Evolutionary conservation across 495 filamentous ascomycete species (phyloP), one percentile per base, ranked within the genome.

Genomic region (Aspergillus cavernicola): DNA sequence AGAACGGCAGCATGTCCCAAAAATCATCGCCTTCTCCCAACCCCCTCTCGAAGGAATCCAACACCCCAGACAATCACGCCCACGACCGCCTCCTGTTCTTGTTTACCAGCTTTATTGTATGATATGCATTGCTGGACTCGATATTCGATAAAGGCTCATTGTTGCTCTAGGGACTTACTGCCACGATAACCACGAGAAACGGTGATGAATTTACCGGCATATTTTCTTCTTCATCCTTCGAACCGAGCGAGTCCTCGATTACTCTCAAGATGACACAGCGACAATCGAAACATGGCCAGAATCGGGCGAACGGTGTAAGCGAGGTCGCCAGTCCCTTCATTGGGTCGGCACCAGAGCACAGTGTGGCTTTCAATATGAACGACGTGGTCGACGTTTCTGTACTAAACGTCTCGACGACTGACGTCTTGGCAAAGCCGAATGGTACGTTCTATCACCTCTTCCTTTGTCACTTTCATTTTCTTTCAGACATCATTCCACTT

Each of bases 201-300:
- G 85, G 86, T 53, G 86, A 90, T 50, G 81, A 85, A 56, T 93
- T 83, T 68, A 82, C 82, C 36, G 89, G 88, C 57, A 80, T 85
- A 52, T 87, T 86, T 64, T 81, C 79, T 36, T 80, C 80, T 33
- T 80, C 78, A 4, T 75, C 74, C 38, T 65, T 85, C 15, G 82
- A 85, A 41, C 53, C 78, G 15, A 77, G 73, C 44, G 78, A 86
- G 48, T 72, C 82, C 13, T 77, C 76, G 41, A 88, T 89, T 65
- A 70, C 81, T 50, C 78, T 96, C 52, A 95, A 88, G 75, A 92
- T 91, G 89, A 88, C 89, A 24, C 85, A 85, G 67, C 83, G 84
- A 50, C 80, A 79, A 57, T 58, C 70, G 15, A 71, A 75, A 24
- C 60, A 66, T 37, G 74, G 75, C 16, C 67, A 78, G 55, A 55